phyloP scores from a whole-genome alignment of 129 eudicot genomes.

The Apium graveolens region DNA sequence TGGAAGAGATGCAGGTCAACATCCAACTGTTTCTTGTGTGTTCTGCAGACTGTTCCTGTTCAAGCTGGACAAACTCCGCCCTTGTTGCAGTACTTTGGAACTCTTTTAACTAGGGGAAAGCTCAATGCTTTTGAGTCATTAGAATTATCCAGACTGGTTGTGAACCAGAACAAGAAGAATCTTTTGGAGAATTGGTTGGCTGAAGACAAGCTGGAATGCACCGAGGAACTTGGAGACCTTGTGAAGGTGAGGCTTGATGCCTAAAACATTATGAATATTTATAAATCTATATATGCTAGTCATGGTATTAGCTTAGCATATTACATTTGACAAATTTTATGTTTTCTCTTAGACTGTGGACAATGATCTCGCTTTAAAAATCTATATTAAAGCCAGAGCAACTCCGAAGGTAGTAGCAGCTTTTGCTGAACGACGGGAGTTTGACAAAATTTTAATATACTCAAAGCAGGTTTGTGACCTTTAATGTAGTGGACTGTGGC shows the following conservation, averaged over 20 bases:
- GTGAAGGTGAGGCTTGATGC: slow-evolving; percentile 53
- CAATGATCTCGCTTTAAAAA: slow-evolving; percentile 88
- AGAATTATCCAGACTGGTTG: slow-evolving; percentile 70
- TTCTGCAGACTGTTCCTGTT: slow-evolving; percentile 73
- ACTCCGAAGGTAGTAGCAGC: slow-evolving; percentile 98
- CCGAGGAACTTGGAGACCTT: slow-evolving; percentile 87
- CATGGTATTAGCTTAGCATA: neutral
- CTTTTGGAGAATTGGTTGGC: slow-evolving; percentile 79
- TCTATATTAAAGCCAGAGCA: slow-evolving; percentile 94
- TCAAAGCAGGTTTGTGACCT: slow-evolving; percentile 76
- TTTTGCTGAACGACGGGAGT: slow-evolving; percentile 94
- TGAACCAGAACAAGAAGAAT: slow-evolving; percentile 72
- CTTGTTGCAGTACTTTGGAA: slow-evolving; percentile 63
- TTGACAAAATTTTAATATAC: slow-evolving; percentile 88
- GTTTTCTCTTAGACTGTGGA: slow-evolving; percentile 65
- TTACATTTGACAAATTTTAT: neutral
- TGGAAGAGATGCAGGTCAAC: neutral
- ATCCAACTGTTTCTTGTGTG: neutral
- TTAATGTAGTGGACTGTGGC: no score
- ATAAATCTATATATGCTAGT: neutral
- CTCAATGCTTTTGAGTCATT: slow-evolving; percentile 71
- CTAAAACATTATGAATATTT: neutral
- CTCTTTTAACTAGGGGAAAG: slow-evolving; percentile 64
- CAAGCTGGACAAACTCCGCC: slow-evolving; percentile 91
- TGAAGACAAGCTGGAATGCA: slow-evolving; percentile 71